These are phyloP conservation scores for Penicillium sp. DNA, from an alignment of 2,329 filamentous ascomycete species.

Conservation along the genomic window DNA sequence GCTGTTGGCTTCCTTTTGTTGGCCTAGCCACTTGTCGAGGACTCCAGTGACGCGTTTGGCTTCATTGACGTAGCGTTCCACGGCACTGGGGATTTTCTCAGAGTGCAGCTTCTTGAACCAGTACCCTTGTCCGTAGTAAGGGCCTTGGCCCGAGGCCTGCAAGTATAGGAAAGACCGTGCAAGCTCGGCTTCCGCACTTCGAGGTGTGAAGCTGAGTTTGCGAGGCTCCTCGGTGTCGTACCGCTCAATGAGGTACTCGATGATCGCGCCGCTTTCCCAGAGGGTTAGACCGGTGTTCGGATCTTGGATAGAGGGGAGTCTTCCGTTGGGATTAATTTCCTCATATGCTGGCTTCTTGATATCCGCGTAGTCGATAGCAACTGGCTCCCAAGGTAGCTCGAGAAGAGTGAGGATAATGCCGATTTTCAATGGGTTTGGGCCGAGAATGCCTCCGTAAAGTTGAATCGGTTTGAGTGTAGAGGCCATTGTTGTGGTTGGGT, in stretches of 20 bases:
- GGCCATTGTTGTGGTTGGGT: background rate
- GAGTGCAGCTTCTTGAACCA: conserved; percentile 47
- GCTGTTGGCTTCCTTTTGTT: conserved; percentile 13
- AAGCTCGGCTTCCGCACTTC: conserved; percentile 39
- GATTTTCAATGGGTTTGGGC: conserved; percentile 30
- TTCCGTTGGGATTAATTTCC: conserved; percentile 37
- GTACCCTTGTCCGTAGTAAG: conserved; percentile 51
- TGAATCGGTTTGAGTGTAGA: conserved; percentile 6
- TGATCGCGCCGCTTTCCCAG: conserved; percentile 50
- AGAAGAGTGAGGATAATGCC: conserved; percentile 36
- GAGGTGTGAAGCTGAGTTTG: conserved; percentile 38
- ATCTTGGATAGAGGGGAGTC: conserved; percentile 38
- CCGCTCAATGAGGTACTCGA: conserved; percentile 47
- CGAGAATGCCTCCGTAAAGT: conserved; percentile 10
- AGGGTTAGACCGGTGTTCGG: conserved; percentile 42
- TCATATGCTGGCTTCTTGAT: conserved; percentile 34
- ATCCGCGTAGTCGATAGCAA: conserved; percentile 18
- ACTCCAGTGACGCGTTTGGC: conserved; percentile 46
- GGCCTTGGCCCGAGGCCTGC: conserved; percentile 51
- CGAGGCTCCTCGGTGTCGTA: conserved; percentile 43
- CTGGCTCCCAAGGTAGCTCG: conserved; percentile 31
- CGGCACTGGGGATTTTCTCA: conserved; percentile 43
- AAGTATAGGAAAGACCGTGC: conserved; percentile 50
- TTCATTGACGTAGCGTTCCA: conserved; percentile 48
- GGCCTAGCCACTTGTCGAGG: conserved; percentile 42